Conservation (phyloP, 1,284 basidiomycete species). For the Moesziomyces sp. region DNA sequence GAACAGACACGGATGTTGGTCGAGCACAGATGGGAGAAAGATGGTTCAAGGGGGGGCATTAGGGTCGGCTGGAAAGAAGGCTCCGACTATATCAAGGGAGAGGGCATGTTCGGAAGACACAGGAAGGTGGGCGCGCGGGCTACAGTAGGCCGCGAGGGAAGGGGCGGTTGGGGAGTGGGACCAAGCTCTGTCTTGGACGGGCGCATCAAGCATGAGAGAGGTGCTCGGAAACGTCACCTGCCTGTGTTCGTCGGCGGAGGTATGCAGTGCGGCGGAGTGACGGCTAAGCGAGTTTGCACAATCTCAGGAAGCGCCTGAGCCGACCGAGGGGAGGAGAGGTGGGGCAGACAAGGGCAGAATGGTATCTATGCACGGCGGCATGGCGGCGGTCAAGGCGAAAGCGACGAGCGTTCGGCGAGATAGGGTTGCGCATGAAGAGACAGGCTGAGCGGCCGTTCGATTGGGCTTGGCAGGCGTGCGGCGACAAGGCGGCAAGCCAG, state of each 20-base stretch:
- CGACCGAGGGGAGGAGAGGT: background rate
- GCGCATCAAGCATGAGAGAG: slow-evolving; percentile 6
- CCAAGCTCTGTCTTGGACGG: no score
- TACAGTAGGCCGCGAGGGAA: background rate
- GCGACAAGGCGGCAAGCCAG: background rate
- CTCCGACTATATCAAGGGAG: slow-evolving; percentile 14
- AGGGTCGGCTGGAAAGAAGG: no score
- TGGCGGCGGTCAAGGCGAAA: background rate
- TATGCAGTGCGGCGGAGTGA: slow-evolving; percentile 9
- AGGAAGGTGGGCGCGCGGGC: background rate
- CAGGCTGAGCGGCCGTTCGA: slow-evolving; percentile 7
- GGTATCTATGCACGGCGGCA: no score
- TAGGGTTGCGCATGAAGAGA: slow-evolving; percentile 12
- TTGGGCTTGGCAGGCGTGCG: slow-evolving; percentile 19
- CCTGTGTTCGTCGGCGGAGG: slow-evolving; percentile 6
- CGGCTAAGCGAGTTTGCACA: slow-evolving; percentile 3
- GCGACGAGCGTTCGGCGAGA: slow-evolving; percentile 6
- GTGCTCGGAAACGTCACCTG: slow-evolving; percentile 5
- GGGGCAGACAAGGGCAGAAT: no score
- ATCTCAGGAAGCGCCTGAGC: slow-evolving; percentile 12
- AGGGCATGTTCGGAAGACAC: background rate
- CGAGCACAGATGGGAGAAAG: background rate
- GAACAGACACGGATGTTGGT: background rate
- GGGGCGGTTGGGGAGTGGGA: background rate
- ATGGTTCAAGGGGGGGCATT: no score